Percentiles rank a stretch among this genome's conserved stretches.
These are phyloP conservation scores for Parastagonospora avenae DNA, from an alignment of 2,329 filamentous ascomycete species.

Conservation along the genomic window DNA sequence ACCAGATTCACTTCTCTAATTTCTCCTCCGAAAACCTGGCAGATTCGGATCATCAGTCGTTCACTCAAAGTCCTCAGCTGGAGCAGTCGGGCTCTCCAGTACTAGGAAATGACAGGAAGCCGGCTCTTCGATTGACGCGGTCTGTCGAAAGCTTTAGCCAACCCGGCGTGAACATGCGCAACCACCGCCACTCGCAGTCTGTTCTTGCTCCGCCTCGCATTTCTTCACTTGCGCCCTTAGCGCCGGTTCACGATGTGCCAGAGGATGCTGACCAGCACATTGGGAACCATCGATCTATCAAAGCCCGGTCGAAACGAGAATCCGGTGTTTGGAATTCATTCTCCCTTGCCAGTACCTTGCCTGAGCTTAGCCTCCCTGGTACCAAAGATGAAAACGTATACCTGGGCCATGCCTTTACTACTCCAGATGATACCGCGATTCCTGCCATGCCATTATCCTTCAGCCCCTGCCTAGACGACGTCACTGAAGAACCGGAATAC, in stretches of 20 bases:
- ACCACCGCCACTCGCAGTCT: conserved; percentile 46
- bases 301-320: conserved; percentile 30
- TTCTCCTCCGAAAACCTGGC: conserved; percentile 34
- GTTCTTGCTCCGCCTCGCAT: conserved; percentile 48
- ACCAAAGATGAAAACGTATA: conserved; percentile 37
- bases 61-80: conserved; percentile 18
- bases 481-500: conserved; percentile 44
- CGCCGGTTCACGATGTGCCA: conserved; percentile 22
- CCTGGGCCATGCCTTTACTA: conserved; percentile 49
- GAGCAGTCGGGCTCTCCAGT: conserved; percentile 14
- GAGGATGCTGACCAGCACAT: conserved; percentile 15
- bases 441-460: conserved; percentile 49
- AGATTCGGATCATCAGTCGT: conserved; percentile 18
- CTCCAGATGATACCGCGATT: conserved; percentile 49
- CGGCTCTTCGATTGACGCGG: conserved; percentile 34
- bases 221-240: conserved; percentile 40
- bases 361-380: conserved; percentile 22
- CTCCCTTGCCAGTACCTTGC: conserved; percentile 22
- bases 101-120: conserved; percentile 15
- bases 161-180: conserved; percentile 48
- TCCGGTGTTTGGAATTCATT: conserved; percentile 42
- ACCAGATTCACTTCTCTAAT: conserved; percentile 48
- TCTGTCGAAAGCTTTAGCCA: conserved; percentile 61
- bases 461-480: conserved; percentile 44
- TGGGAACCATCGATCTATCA: background rate